Base-by-base conservation (phyloP, 257 asterid genomes). In the Plantago elongata region DNA sequence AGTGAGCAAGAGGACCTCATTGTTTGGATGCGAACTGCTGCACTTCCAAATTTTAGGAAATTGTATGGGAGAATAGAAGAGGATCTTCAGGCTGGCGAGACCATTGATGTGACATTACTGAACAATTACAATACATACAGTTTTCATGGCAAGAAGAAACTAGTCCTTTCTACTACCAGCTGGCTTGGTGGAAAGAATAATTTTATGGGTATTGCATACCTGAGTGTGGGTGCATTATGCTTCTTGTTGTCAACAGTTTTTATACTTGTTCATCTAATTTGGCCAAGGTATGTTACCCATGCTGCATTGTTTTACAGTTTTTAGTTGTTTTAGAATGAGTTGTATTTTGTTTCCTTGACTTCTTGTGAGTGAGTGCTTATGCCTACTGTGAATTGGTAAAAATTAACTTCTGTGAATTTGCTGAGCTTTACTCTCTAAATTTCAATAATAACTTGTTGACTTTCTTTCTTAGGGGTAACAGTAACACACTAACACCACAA, bases 1-100 rank as follows among this genome's bases (percentile, higher is more conserved):
- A 72, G 68, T 27, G 37, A 60, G 37, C 80, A 75, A 51, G 80
- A 75, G 55, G 38, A 75, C 62, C 68, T 75, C 13, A 75, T 75
- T 59, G 80, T 75, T 67, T 75, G 80, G 80, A 75, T 75, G 80
- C 69, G 80, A 43, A 70, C 80, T 57, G 80, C 80, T 40, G 80
- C 80, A 15, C 77, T 75, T 51, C 80, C 80, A 15, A 75, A 71
- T 7, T 75, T 75, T 68, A 71, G 80, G 63, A 75, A 75, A 62
- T 57, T 75, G 40, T 75, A 71, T 54, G 80, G 80, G 57, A 75
- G 63, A 69, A 71, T 75, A 16, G 80, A 75, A 50, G 58, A 44
- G 71, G 71, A 71, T 71, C 70, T 75, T 46, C 16, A 42, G n/a
- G 22, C 1, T 9, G 67, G 63, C 11, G 77, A 71, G 0, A 5